These are phyloP conservation scores for Coemansia furcata DNA, from an alignment of 192 early-diverging fungal genomes.

Conservation along the genomic window DNA sequence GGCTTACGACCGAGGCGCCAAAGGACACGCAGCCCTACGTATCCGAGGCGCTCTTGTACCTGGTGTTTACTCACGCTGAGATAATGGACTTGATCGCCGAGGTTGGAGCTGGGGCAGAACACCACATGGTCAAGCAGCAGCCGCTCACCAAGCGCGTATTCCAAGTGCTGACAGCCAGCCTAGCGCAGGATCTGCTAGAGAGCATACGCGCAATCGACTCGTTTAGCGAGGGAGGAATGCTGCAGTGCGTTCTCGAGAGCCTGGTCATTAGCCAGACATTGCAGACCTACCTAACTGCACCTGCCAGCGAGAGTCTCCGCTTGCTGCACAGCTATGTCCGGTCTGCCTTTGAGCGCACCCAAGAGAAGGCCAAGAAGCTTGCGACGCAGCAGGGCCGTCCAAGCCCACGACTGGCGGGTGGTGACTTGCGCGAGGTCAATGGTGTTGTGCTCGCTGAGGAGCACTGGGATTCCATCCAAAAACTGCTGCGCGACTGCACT, in stretches of 20 bases:
- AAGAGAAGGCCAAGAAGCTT: slow-evolving; percentile 36
- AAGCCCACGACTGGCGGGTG: slow-evolving; percentile 23
- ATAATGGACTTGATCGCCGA: slow-evolving; percentile 75
- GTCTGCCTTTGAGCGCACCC: slow-evolving; percentile 55
- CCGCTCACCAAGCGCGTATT: slow-evolving; percentile 76
- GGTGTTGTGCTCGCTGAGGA: slow-evolving; percentile 30
- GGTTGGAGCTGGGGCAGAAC: slow-evolving; percentile 47
- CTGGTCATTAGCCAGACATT: slow-evolving; percentile 87
- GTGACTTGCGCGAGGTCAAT: slow-evolving; percentile 22
- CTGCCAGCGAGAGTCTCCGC: slow-evolving; percentile 65
- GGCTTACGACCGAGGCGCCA: slow-evolving; percentile 69
- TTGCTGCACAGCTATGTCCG: slow-evolving; percentile 77
- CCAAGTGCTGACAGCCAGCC: slow-evolving; percentile 64
- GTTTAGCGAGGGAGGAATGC: slow-evolving; percentile 89
- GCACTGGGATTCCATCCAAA: slow-evolving; percentile 52
- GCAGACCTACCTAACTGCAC: slow-evolving; percentile 67
- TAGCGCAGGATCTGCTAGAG: slow-evolving; percentile 79
- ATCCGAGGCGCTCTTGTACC: slow-evolving; percentile 75
- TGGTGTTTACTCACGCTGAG: slow-evolving; percentile 90
- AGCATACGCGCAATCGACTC: slow-evolving; percentile 74
- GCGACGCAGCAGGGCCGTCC: slow-evolving; percentile 35
- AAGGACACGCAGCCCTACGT: slow-evolving; percentile 88
- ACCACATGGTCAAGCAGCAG: slow-evolving; percentile 56
- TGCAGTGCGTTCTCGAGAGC: slow-evolving; percentile 92
- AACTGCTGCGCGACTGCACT: slow-evolving; percentile 57